A percentile compares a stretch with the other conserved stretches of the same genome.
Evolutionary conservation across 306 rosid species (phyloP).

Genomic region (Cucurbita maxima): DNA sequence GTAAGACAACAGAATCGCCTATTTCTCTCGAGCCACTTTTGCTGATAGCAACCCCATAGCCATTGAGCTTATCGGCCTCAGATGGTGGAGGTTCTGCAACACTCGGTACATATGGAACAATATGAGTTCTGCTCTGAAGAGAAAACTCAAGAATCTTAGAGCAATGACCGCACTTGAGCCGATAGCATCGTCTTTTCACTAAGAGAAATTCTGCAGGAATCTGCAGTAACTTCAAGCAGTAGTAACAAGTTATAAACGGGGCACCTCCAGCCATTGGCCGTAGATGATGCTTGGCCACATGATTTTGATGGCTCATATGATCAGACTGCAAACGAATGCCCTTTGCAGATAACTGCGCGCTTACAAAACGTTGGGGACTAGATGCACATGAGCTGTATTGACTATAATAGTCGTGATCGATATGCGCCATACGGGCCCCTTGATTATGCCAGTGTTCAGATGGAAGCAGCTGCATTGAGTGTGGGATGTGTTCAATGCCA

Average conservation of each 20-base stretch:
- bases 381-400: constrained; percentile 26
- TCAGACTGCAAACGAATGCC: constrained; percentile 20
- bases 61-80: constrained; percentile 17
- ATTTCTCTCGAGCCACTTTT: constrained; percentile 50
- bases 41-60: constrained; percentile 26
- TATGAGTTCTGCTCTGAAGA: constrained; percentile 32
- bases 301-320: constrained; percentile 21
- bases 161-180: constrained; percentile 71
- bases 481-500: constrained; percentile 29
- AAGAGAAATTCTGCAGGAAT: constrained; percentile 73
- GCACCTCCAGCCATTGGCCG: constrained; percentile 82
- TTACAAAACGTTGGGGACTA: constrained; percentile 26
- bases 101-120: constrained; percentile 27
- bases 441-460: constrained; percentile 14
- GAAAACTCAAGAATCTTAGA: constrained; percentile 66
- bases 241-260: constrained; percentile 61
- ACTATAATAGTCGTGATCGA: constrained; percentile 21
- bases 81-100: constrained; percentile 30
- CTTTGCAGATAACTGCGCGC: constrained; percentile 25
- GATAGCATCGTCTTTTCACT: constrained; percentile 36
- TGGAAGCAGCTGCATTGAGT: constrained; percentile 35
- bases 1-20: constrained; percentile 22
- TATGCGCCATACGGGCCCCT: constrained; percentile 21
- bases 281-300: constrained; percentile 40
- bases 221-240: constrained; percentile 48